These are phyloP conservation scores for Golubevia pallescens DNA, from an alignment of 1,284 basidiomycete genomes.

Conservation along the genomic window DNA sequence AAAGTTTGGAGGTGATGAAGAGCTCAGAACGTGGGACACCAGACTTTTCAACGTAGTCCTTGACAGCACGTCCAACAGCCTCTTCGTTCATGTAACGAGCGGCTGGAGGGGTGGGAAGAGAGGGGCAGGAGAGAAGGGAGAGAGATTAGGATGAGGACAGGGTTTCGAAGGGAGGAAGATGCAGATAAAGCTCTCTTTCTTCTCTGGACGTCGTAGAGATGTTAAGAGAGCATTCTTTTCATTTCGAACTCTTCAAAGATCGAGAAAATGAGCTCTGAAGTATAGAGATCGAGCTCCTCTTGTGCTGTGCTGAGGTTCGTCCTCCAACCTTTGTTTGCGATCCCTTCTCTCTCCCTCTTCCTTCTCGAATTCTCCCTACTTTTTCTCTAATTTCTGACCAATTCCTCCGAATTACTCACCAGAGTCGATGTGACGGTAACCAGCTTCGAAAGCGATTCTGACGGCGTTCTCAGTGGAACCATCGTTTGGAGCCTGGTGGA, in stretches of 20 bases:
- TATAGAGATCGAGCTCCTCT: too few species aligned
- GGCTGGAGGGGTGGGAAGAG: conserved; percentile 16
- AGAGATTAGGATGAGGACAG: background rate
- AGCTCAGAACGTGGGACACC: conserved; percentile 53
- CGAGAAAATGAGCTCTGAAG: too few species aligned
- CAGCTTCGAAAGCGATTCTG: conserved; percentile 61
- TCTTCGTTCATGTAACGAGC: conserved; percentile 62
- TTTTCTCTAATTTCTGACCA: too few species aligned
- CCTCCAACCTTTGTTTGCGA: too few species aligned
- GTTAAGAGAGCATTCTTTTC: too few species aligned
- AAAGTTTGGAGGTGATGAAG: conserved; percentile 62
- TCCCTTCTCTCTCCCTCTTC: too few species aligned
- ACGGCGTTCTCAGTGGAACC: conserved; percentile 58
- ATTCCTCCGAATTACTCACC: conserved; percentile 19
- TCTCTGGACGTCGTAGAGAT: too few species aligned
- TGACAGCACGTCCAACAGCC: conserved; percentile 54
- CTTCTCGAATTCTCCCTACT: too few species aligned
- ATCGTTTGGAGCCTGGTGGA: conserved; percentile 47
- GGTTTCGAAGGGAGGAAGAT: conserved; percentile 1
- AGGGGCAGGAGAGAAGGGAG: background rate
- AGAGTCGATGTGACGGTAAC: conserved; percentile 62
- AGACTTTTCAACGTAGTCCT: conserved; percentile 43
- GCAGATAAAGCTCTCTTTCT: background rate
- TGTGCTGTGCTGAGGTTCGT: too few species aligned
- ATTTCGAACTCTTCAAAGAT: too few species aligned